Conservation (phyloP, 2,329 filamentous ascomycete genomes). For the Aspergillus sp. region DNA sequence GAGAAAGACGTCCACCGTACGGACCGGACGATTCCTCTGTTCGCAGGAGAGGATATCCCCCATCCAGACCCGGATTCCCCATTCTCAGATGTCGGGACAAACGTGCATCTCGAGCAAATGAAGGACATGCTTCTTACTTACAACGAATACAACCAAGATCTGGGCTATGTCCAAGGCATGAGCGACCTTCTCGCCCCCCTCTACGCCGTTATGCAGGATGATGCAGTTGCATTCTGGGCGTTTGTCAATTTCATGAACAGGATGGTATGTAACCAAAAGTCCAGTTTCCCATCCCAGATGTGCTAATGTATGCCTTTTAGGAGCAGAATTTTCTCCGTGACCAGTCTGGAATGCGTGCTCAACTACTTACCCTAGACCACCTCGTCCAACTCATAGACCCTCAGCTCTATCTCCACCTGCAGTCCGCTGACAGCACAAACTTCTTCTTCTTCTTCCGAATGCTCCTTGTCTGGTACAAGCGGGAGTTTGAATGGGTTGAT, state of each 20-base stretch:
- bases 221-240: constrained; percentile 94
- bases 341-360: constrained; percentile 92
- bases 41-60: constrained; percentile 92
- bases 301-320: constrained; percentile 29
- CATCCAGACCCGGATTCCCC: constrained; percentile 95
- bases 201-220: constrained; percentile 96
- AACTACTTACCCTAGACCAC: constrained; percentile 87
- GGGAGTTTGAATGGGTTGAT: constrained; percentile 89
- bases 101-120: constrained; percentile 97
- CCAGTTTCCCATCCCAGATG: neutral
- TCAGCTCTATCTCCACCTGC: constrained; percentile 84
- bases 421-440: constrained; percentile 90
- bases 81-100: constrained; percentile 89
- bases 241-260: constrained; percentile 96
- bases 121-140: constrained; percentile 99
- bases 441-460: constrained; percentile 99
- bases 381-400: constrained; percentile 97
- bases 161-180: constrained; percentile 99
- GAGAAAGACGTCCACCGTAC: constrained; percentile 99
- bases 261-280: constrained; percentile 57
- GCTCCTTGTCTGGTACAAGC: constrained; percentile 98
- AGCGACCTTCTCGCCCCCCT: constrained; percentile 93
- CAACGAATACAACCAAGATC: constrained; percentile 93
- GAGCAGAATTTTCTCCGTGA: constrained; percentile 95
- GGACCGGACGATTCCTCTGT: constrained; percentile 91